These are phyloP conservation scores for Sporodiniella umbellata DNA, from an alignment of 371 early-diverging fungal species.

Conservation along the genomic window DNA sequence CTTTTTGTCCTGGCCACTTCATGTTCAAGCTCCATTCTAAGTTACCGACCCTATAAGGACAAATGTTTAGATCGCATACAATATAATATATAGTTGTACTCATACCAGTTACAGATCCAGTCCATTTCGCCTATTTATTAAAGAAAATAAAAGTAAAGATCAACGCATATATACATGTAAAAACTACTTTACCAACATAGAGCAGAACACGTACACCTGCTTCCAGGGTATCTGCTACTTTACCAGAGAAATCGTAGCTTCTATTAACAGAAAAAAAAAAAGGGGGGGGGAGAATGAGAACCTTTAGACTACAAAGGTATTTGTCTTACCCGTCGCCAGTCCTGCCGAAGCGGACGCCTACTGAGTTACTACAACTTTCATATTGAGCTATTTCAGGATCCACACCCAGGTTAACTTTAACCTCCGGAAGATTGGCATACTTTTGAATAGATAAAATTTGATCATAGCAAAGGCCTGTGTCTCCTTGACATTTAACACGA, in stretches of 20 bases:
- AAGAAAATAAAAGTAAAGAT: no score
- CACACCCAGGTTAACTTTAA: conserved; percentile 73
- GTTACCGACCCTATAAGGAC: conserved; percentile 95
- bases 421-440: conserved; percentile 74
- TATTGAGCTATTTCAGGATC: conserved; percentile 67
- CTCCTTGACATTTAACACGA: conserved; percentile 70
- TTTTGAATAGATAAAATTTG: conserved; percentile 74
- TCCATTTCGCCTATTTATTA: no score
- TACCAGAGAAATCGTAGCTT: no score
- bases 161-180: no score
- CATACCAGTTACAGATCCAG: no score
- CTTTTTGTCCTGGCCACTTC: conserved; percentile 76
- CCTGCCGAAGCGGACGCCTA: conserved; percentile 77
- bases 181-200: conserved; percentile 88
- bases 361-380: conserved; percentile 78
- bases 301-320: no score
- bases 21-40: conserved; percentile 85
- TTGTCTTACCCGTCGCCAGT: conserved; percentile 79
- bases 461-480: conserved; percentile 80
- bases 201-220: conserved; percentile 77
- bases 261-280: no score
- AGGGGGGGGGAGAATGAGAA: no score
- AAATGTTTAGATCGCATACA: no score
- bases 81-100: no score
- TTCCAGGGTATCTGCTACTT: conserved; percentile 75